Percentiles rank a stretch among this genome's conserved stretches.
These are phyloP conservation scores for Leccinum angustisporum DNA, from an alignment of 1,284 basidiomycete species.

Conservation along the genomic window DNA sequence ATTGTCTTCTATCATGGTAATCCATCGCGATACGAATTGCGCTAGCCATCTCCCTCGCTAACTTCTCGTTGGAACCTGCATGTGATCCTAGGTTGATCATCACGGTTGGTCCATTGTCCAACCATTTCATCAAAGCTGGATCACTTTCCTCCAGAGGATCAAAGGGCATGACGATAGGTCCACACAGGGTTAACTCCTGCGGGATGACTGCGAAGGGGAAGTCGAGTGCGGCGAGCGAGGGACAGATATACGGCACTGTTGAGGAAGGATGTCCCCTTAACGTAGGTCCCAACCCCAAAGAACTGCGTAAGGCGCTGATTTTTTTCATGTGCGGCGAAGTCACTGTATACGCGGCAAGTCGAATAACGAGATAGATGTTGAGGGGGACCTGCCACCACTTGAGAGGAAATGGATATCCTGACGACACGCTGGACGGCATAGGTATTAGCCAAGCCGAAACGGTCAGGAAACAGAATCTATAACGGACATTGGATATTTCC, in stretches of 20 bases:
- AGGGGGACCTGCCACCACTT: conserved; percentile 16
- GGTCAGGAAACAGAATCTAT: neutral
- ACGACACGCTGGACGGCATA: neutral
- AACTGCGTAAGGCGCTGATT: neutral
- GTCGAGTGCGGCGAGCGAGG: conserved; percentile 3
- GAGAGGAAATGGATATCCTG: conserved; percentile 9
- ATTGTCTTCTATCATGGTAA: neutral
- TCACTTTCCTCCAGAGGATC: conserved; percentile 12
- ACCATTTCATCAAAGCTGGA: conserved; percentile 10
- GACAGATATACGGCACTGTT: conserved; percentile 7
- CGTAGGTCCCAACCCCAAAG: neutral
- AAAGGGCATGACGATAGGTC: conserved; percentile 14
- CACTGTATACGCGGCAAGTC: neutral
- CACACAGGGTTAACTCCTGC: conserved; percentile 2
- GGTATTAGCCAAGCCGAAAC: neutral
- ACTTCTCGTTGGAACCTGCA: neutral
- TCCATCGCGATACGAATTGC: conserved; percentile 12
- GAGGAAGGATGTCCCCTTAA: neutral
- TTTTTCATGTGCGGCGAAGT: neutral
- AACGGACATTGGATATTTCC: conserved; percentile 15
- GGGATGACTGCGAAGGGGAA: neutral
- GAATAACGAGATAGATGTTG: conserved; percentile 14
- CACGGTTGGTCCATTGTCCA: conserved; percentile 16
- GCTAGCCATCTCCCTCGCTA: conserved; percentile 9
- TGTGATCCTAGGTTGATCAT: conserved; percentile 11